These are phyloP conservation scores for Dacryopinax spathularia DNA, from an alignment of 768 basidiomycete genomes.

Conservation along the genomic window DNA sequence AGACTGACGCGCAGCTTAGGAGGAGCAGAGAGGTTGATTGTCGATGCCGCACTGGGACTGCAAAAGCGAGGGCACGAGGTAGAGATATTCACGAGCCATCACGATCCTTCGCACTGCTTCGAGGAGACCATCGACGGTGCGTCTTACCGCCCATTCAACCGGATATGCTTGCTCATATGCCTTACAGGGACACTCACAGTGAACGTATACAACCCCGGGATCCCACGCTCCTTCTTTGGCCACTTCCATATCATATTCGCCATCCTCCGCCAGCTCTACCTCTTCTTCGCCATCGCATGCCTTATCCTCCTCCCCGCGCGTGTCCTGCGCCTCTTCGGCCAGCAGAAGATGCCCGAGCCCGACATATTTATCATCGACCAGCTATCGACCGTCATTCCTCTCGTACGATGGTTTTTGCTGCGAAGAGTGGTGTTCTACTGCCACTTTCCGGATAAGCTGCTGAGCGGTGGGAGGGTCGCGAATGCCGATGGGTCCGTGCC, in stretches of 20 bases:
- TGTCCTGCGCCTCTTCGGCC: conserved; percentile 12
- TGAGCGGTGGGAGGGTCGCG: conserved; percentile 29
- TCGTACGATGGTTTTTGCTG: conserved; percentile 49
- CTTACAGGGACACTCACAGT: conserved; percentile 62
- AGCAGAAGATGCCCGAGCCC: conserved; percentile 11
- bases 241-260: conserved; percentile 83
- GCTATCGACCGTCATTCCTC: conserved; percentile 78
- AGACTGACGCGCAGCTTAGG: conserved; percentile 33
- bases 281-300: conserved; percentile 42
- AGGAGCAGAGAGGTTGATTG: conserved; percentile 87
- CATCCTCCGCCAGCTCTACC: conserved; percentile 74
- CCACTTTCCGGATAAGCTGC: conserved; percentile 92
- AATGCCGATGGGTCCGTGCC: conserved; percentile 39
- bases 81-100: conserved; percentile 84
- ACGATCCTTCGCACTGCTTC: conserved; percentile 76
- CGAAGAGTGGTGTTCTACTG: conserved; percentile 94
- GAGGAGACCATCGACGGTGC: conserved; percentile 85
- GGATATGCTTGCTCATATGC: background rate
- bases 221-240: conserved; percentile 66
- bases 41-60: conserved; percentile 84
- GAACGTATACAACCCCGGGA: conserved; percentile 52
- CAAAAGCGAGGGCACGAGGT: conserved; percentile 73
- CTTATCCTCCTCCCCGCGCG: conserved; percentile 30
- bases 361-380: conserved; percentile 94
- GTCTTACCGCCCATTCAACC: conserved; percentile 13